A percentile compares a stretch with the other conserved stretches of the same genome.
Conservation (phyloP, 1,139 yeast species). For the Scheffersomyces cryptocercus region DNA sequence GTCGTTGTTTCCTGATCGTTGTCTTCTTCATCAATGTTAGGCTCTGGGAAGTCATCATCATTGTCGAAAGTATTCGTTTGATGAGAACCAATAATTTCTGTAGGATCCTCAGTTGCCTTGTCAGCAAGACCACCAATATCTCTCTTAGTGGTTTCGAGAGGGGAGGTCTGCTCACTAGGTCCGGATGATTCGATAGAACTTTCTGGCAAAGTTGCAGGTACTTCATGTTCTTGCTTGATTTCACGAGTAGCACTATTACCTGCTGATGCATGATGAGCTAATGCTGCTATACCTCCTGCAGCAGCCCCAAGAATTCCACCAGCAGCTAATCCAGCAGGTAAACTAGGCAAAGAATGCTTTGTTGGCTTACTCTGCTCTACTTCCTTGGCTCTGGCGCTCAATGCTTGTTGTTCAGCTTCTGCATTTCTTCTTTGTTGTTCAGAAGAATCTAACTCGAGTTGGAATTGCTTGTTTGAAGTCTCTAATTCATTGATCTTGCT, state of each 20-base stretch:
- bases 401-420: slow-evolving; percentile 15
- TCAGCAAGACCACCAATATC: neutral
- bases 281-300: slow-evolving; percentile 22
- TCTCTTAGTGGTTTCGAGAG: neutral
- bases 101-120: neutral
- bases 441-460: slow-evolving; percentile 25
- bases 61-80: neutral
- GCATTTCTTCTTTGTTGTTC: slow-evolving; percentile 13
- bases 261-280: slow-evolving; percentile 12
- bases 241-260: neutral
- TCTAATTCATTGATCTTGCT: slow-evolving; percentile 29
- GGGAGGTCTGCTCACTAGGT: neutral
- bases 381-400: slow-evolving; percentile 28
- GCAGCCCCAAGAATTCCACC: slow-evolving; percentile 32
- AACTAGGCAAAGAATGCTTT: slow-evolving; percentile 2
- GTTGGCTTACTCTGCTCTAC: slow-evolving; percentile 18
- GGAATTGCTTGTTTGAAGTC: slow-evolving; percentile 21
- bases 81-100: too few species aligned
- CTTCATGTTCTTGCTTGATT: slow-evolving; percentile 6
- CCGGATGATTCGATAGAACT: neutral
- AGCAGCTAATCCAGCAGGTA: slow-evolving; percentile 12
- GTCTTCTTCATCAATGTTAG: slow-evolving; percentile 1
- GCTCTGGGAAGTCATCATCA: slow-evolving; percentile 1
- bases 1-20: slow-evolving; percentile 2
- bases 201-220: slow-evolving; percentile 22